Percentiles rank a stretch among this genome's conserved stretches.
Evolutionary conservation across 495 filamentous ascomycete genomes (phyloP).

Genomic region (Tuber melanosporum): DNA sequence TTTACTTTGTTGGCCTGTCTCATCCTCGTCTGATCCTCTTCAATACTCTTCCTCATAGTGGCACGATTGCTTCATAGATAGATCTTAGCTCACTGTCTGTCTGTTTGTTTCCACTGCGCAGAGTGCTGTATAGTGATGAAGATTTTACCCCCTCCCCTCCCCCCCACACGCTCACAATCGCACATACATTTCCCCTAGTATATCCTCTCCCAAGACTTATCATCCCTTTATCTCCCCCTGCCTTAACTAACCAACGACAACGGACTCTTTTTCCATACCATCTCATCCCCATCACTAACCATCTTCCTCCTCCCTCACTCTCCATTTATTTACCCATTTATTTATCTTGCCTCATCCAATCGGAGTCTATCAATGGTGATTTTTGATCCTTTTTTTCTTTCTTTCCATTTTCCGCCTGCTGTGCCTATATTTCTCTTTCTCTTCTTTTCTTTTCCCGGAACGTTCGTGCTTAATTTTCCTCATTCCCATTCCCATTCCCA

Average conservation of each 20-base stretch:
- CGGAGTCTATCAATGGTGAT: slow-evolving; percentile 2
- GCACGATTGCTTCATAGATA: slow-evolving; percentile 3
- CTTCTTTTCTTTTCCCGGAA: background rate
- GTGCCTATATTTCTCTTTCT: background rate
- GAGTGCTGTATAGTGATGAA: background rate
- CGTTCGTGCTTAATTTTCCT: background rate
- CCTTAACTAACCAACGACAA: background rate
- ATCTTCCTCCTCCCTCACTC: background rate
- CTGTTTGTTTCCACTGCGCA: background rate
- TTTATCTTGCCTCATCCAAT: background rate
- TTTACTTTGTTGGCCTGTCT: background rate
- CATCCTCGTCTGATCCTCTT: background rate
- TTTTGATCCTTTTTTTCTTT: background rate
- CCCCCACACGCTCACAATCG: background rate
- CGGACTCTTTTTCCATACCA: background rate
- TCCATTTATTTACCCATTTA: background rate
- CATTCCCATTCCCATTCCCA: background rate
- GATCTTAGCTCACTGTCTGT: background rate
- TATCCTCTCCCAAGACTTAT: background rate
- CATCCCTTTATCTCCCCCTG: background rate
- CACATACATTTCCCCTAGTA: background rate
- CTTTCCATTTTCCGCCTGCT: background rate
- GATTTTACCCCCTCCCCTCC: background rate
- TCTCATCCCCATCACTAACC: background rate
- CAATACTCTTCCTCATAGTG: background rate